Evolutionary conservation across 108 stramenopile genomes (phyloP).

Genomic region (Skeletonema potamos): DNA sequence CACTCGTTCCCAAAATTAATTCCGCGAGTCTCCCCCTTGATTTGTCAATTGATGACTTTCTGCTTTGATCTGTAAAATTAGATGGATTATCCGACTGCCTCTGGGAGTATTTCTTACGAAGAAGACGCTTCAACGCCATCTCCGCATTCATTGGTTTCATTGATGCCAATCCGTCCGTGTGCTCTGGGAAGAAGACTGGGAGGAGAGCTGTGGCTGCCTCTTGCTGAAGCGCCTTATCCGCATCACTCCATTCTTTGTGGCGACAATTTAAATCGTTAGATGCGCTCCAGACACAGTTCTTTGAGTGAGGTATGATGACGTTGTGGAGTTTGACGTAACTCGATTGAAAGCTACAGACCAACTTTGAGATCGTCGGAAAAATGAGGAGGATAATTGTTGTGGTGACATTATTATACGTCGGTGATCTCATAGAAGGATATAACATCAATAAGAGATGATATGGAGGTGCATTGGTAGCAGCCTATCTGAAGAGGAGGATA

Average conservation of each 20-base stretch:
- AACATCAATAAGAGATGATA: neutral
- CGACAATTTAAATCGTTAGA: neutral
- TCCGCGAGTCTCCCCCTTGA: conserved; percentile 17
- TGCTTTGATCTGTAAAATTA: neutral
- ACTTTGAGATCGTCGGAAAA: neutral
- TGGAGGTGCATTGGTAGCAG: too few relatives aligned
- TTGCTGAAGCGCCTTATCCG: conserved; percentile 20
- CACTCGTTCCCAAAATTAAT: conserved; percentile 44
- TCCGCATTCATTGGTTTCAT: conserved; percentile 36
- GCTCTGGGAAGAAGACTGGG: conserved; percentile 38
- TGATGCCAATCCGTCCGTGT: neutral
- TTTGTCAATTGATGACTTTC: neutral
- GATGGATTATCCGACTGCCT: neutral
- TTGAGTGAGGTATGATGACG: neutral
- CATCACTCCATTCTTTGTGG: neutral
- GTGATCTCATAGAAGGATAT: neutral
- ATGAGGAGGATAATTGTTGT: neutral
- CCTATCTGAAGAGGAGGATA: too few relatives aligned
- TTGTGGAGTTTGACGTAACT: neutral
- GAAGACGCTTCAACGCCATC: conserved; percentile 26
- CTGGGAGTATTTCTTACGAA: conserved; percentile 23
- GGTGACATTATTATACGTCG: neutral
- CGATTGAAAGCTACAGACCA: neutral
- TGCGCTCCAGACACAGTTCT: neutral
- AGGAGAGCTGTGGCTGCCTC: conserved; percentile 37